These are phyloP conservation scores for Entophlyctis helioformis DNA, from an alignment of 192 early-diverging fungal species.

Conservation along the genomic window DNA sequence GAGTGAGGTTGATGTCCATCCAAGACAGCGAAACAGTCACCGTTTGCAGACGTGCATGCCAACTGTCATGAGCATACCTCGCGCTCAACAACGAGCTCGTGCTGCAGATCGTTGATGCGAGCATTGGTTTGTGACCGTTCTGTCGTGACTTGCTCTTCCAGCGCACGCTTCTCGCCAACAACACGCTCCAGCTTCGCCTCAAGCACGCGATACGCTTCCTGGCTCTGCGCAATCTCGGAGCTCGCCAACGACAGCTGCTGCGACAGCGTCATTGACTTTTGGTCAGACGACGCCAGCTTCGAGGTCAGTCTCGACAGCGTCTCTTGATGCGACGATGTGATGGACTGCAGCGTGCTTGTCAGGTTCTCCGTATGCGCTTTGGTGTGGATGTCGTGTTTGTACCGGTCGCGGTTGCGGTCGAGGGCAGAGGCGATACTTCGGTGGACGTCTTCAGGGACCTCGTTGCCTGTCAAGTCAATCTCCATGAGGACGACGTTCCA, in stretches of 20 bases:
- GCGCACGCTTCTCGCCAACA: constrained; percentile 10
- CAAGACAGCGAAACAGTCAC: not conserved
- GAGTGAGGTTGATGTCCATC: not conserved
- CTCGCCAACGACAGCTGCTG: constrained; percentile 19
- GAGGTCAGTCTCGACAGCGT: constrained; percentile 13
- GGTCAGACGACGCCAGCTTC: constrained; percentile 19
- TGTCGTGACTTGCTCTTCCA: constrained; percentile 3
- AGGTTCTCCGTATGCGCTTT: constrained; percentile 24
- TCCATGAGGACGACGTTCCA: constrained; percentile 29
- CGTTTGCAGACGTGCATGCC: no score
- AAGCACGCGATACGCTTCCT: constrained; percentile 11
- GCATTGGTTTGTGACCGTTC: constrained; percentile 6
- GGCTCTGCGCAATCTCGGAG: constrained; percentile 19
- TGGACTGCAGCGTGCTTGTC: constrained; percentile 19
- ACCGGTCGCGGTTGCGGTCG: constrained; percentile 28
- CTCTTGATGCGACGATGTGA: constrained; percentile 25
- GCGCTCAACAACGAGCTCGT: constrained; percentile 20
- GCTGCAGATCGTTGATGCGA: constrained; percentile 14
- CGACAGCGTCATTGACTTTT: constrained; percentile 4
- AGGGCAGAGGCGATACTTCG: constrained; percentile 3
- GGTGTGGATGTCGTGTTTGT: constrained; percentile 11
- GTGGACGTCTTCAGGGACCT: constrained; percentile 34
- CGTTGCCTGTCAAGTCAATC: constrained; percentile 38
- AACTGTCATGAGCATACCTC: constrained; percentile 12
- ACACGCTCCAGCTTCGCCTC: constrained; percentile 13